phyloP scores from a whole-genome alignment of 345 rosid species.

The Eucalyptus guilfoylei region DNA sequence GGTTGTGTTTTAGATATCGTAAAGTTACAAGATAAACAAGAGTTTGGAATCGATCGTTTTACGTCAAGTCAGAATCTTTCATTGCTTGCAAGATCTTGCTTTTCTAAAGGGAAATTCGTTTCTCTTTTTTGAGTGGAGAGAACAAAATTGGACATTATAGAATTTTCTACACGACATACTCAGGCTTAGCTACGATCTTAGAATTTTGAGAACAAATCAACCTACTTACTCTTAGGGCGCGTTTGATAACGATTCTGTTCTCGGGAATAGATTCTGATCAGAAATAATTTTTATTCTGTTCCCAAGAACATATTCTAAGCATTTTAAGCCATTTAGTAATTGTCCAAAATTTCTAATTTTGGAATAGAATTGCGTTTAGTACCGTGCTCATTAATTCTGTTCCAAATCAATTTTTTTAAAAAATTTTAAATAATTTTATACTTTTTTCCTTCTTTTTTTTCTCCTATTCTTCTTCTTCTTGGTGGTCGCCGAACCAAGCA shows the following conservation, averaged over 20 bases:
- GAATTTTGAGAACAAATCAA: not conserved
- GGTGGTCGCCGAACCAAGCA: accelerated
- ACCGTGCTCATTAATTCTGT: too few species aligned
- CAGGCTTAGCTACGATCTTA: not conserved
- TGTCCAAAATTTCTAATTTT: too few species aligned
- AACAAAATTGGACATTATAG: not conserved
- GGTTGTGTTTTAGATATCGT: not conserved
- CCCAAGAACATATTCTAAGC: too few species aligned
- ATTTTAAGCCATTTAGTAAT: too few species aligned
- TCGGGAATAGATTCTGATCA: too few species aligned
- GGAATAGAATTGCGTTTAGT: too few species aligned
- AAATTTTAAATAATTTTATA: too few species aligned
- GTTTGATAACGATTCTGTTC: too few species aligned
- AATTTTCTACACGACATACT: not conserved
- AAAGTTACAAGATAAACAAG: not conserved
- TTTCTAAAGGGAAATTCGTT: not conserved
- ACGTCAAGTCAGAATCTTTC: not conserved
- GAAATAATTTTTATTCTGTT: too few species aligned
- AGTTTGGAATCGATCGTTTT: not conserved
- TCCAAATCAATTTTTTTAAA: too few species aligned
- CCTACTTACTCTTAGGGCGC: not conserved
- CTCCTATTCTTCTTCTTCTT: too few species aligned
- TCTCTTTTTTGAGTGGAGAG: not conserved
- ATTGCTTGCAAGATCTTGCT: not conserved
- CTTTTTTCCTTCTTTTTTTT: too few species aligned